Conservation (phyloP, 1,139 yeast species). For the Candida gigantensis region DNA sequence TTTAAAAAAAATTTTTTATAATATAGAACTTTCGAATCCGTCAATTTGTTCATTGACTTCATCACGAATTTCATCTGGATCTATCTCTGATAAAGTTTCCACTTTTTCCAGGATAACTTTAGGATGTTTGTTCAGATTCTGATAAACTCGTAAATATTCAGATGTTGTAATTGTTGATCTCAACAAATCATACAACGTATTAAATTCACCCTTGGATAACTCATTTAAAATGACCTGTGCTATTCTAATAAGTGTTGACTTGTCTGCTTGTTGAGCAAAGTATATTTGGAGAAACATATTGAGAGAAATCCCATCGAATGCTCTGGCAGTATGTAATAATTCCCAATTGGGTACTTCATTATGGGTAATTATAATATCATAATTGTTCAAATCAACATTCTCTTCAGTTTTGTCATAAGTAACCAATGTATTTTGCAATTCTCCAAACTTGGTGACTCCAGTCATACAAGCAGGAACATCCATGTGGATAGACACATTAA, state of each 20-base stretch:
- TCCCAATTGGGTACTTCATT: slow-evolving; percentile 29
- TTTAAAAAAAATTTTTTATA: background rate
- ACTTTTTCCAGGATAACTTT: background rate
- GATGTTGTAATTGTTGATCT: slow-evolving; percentile 23
- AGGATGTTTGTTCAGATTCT: slow-evolving; percentile 17
- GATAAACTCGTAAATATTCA: slow-evolving; percentile 34
- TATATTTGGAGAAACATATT: slow-evolving; percentile 20
- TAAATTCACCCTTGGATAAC: slow-evolving; percentile 17
- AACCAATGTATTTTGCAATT: slow-evolving; percentile 46
- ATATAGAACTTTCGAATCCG: slow-evolving; percentile 2
- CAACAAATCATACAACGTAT: slow-evolving; percentile 19
- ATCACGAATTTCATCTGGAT: slow-evolving; percentile 10
- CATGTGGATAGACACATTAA: slow-evolving; percentile 55
- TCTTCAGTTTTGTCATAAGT: slow-evolving; percentile 77
- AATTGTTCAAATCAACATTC: slow-evolving; percentile 35
- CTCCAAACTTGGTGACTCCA: slow-evolving; percentile 78
- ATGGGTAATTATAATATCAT: slow-evolving; percentile 63
- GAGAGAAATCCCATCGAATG: slow-evolving; percentile 26
- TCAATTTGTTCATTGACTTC: slow-evolving; percentile 12
- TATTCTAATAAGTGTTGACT: slow-evolving; percentile 14
- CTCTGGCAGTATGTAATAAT: slow-evolving; percentile 20
- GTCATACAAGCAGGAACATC: slow-evolving; percentile 86
- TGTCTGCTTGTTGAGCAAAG: slow-evolving; percentile 13
- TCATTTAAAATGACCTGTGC: slow-evolving; percentile 20
- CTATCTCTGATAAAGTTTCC: slow-evolving; percentile 3